These are phyloP conservation scores for Vaccinium myrtillus DNA, from an alignment of 148 eudicot genomes.

Conservation along the genomic window DNA sequence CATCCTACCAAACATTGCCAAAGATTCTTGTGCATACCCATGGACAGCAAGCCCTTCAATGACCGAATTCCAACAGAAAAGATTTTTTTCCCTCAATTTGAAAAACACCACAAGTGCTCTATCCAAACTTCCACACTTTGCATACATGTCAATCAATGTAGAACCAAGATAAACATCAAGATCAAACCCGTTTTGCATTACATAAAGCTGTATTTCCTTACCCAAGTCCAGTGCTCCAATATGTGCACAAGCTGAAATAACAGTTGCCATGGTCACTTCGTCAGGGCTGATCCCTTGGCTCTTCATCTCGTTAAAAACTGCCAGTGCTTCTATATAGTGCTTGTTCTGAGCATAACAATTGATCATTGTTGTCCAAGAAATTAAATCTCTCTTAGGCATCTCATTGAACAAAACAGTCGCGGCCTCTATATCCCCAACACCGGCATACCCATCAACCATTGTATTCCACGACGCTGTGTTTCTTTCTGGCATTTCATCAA, in stretches of 20 bases:
- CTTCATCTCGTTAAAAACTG: slow-evolving; percentile 62
- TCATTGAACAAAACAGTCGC: slow-evolving; percentile 45
- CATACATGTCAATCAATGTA: slow-evolving; percentile 32
- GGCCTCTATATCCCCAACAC: slow-evolving; percentile 49
- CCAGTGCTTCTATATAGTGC: slow-evolving; percentile 50
- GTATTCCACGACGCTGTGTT: slow-evolving; percentile 66
- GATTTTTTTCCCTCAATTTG: slow-evolving; percentile 23
- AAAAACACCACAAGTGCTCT: slow-evolving; percentile 23
- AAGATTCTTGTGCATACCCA: slow-evolving; percentile 24
- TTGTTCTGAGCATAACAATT: slow-evolving; percentile 56
- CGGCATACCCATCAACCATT: slow-evolving; percentile 71
- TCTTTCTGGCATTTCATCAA: slow-evolving; percentile 62
- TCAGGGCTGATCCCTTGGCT: slow-evolving; percentile 48
- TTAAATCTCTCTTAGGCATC: slow-evolving; percentile 55
- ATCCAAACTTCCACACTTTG: slow-evolving; percentile 31
- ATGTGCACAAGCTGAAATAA: slow-evolving; percentile 35
- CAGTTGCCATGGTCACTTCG: slow-evolving; percentile 57
- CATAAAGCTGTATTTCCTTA: slow-evolving; percentile 25
- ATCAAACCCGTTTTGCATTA: slow-evolving; percentile 20
- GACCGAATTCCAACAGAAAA: slow-evolving; percentile 25
- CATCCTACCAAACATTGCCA: slow-evolving; percentile 25
- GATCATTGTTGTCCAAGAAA: slow-evolving; percentile 88
- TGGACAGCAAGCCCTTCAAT: slow-evolving; percentile 27
- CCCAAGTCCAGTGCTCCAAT: slow-evolving; percentile 30
- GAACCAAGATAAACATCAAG: slow-evolving; percentile 29